Evolutionary conservation across 2,329 filamentous ascomycete species (phyloP).

Genomic region (Neophaeococcomyces aloes): DNA sequence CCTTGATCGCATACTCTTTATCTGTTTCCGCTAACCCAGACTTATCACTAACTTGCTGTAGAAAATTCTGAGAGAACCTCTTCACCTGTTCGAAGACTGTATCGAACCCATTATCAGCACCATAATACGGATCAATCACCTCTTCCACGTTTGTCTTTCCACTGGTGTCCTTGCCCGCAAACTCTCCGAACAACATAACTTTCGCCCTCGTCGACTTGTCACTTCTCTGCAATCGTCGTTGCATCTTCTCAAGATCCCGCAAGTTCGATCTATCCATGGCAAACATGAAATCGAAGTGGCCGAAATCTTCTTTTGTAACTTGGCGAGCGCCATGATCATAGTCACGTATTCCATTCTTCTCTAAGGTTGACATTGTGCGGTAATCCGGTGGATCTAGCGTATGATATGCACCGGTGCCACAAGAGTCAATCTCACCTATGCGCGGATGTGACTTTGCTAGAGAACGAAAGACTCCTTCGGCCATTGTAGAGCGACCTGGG

Average conservation of each 20-base stretch:
- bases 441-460: conserved; percentile 42
- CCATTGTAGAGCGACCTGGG: conserved; percentile 71
- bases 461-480: conserved; percentile 80
- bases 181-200: conserved; percentile 78
- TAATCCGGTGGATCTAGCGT: conserved; percentile 64
- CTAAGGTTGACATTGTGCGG: conserved; percentile 71
- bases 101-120: conserved; percentile 69
- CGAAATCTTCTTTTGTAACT: conserved; percentile 63
- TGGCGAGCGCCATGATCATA: conserved; percentile 71
- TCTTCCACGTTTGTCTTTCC: conserved; percentile 51
- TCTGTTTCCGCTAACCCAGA: not conserved
- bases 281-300: conserved; percentile 82
- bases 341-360: conserved; percentile 60
- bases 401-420: conserved; percentile 85
- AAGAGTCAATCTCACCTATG: conserved; percentile 68
- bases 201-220: conserved; percentile 33
- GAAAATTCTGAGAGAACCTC: conserved; percentile 65
- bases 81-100: conserved; percentile 73
- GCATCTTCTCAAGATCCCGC: conserved; percentile 42
- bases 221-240: conserved; percentile 29
- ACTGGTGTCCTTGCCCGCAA: too few relatives aligned
- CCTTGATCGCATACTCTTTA: not conserved
- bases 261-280: conserved; percentile 88
- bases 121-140: conserved; percentile 86
- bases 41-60: conserved; percentile 44